phyloP scores from a whole-genome alignment of 257 asterid genomes.

The Scutellaria barbata region DNA sequence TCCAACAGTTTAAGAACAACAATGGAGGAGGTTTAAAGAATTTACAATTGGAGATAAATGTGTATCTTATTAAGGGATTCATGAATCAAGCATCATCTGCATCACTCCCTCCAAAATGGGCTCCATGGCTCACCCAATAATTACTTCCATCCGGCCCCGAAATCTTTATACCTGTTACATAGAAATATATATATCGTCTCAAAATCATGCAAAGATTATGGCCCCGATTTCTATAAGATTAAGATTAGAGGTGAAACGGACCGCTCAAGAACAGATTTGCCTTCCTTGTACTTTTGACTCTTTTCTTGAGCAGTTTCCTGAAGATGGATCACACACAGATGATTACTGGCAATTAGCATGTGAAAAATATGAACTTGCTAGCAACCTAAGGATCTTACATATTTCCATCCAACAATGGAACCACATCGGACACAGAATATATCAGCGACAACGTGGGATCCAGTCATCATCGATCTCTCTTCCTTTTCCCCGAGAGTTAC shows the following conservation, averaged over 20 bases:
- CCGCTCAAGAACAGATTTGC: conserved; percentile 95
- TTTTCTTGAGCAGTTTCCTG: conserved; percentile 89
- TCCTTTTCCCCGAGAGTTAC: conserved; percentile 68
- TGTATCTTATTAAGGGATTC: conserved; percentile 19
- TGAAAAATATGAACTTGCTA: background rate
- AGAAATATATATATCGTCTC: conserved; percentile 8
- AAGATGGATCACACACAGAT: background rate
- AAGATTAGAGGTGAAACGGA: conserved; percentile 41
- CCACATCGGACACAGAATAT: conserved; percentile 74
- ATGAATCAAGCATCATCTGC: conserved; percentile 54
- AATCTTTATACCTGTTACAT: conserved; percentile 67
- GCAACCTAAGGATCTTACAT: conserved; percentile 50
- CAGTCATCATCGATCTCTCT: conserved; percentile 79
- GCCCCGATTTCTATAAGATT: background rate
- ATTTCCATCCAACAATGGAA: conserved; percentile 81
- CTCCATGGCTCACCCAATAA: conserved; percentile 64
- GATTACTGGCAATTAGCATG: background rate
- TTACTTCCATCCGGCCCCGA: conserved; percentile 77
- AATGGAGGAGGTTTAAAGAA: conserved; percentile 37
- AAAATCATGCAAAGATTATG: conserved; percentile 13
- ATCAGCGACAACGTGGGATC: conserved; percentile 68
- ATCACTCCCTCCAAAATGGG: conserved; percentile 66
- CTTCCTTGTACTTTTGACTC: conserved; percentile 94
- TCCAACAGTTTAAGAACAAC: conserved; percentile 33
- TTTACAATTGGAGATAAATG: conserved; percentile 51